Evolutionary conservation across 1,284 basidiomycete species (phyloP).

Genomic region (Sporisorium exsertum): DNA sequence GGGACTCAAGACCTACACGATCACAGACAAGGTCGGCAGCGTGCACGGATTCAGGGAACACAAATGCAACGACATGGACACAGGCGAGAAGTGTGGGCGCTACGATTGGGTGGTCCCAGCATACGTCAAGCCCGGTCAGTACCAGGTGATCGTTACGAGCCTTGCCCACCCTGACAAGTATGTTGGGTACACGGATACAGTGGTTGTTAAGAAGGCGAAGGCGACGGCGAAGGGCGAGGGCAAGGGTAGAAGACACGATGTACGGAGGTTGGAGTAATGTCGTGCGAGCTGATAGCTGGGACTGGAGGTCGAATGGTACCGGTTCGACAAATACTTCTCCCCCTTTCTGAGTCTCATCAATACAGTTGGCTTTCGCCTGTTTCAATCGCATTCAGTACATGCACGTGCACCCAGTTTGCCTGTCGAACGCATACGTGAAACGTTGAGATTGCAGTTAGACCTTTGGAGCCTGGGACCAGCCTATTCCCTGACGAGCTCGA

Average conservation of each 20-base stretch:
- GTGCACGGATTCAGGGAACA: slow-evolving; percentile 17
- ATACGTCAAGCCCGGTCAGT: slow-evolving; percentile 28
- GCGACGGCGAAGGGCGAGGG: not conserved
- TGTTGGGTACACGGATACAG: slow-evolving; percentile 52
- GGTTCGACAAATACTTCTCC: not conserved
- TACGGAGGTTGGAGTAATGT: slow-evolving; percentile 7
- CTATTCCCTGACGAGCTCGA: no score
- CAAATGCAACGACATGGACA: slow-evolving; percentile 34
- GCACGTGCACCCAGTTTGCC: no score
- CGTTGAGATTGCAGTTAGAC: no score
- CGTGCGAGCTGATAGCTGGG: not conserved
- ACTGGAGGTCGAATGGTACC: not conserved
- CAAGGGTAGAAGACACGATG: slow-evolving; percentile 23
- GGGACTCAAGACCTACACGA: slow-evolving; percentile 29
- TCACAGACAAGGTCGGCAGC: slow-evolving; percentile 40
- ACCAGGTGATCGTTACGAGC: slow-evolving; percentile 34
- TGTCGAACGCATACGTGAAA: no score
- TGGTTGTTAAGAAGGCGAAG: slow-evolving; percentile 30
- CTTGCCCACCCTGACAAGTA: slow-evolving; percentile 12
- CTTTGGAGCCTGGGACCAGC: no score
- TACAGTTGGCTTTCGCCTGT: no score
- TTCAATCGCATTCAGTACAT: no score
- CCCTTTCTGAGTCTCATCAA: not conserved
- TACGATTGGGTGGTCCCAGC: slow-evolving; percentile 33
- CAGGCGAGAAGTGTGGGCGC: slow-evolving; percentile 35